phyloP scores from a whole-genome alignment of 2,329 filamentous ascomycete genomes.

The Verticillium nubilum region DNA sequence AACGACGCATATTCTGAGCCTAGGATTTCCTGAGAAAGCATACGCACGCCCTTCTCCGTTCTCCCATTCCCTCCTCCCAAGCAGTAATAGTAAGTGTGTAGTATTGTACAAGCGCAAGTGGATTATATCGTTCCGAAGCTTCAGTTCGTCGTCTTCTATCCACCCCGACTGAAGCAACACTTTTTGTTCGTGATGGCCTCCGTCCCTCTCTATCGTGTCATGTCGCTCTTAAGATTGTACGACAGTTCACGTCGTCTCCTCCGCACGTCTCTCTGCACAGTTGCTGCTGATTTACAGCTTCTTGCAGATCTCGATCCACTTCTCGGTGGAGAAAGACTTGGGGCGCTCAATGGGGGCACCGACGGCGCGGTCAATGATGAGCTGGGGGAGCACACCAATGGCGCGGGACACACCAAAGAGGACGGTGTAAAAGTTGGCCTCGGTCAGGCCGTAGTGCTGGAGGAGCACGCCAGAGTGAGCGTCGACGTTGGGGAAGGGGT shows the following conservation, averaged over 20 bases:
- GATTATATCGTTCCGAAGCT: constrained; percentile 10
- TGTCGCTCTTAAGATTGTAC: constrained; percentile 4
- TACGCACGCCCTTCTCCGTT: constrained; percentile 4
- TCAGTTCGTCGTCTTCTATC: constrained; percentile 8
- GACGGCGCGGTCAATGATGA: constrained; percentile 98
- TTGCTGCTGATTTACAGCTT: constrained; percentile 63
- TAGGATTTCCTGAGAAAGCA: constrained; percentile 13
- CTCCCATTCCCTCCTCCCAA: constrained; percentile 3
- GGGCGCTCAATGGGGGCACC: constrained; percentile 97
- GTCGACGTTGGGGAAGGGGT: constrained; percentile 98
- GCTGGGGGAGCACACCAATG: constrained; percentile 96
- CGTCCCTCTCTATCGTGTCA: constrained; percentile 2
- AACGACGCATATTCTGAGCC: constrained; percentile 4
- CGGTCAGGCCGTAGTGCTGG: constrained; percentile 98
- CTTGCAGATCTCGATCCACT: constrained; percentile 89
- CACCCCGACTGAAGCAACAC: constrained; percentile 15
- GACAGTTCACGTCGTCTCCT: constrained; percentile 4
- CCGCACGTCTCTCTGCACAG: constrained; percentile 2
- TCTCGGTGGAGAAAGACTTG: constrained; percentile 98
- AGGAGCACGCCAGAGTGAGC: constrained; percentile 98
- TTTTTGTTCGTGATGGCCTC: constrained; percentile 1
- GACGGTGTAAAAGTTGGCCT: constrained; percentile 99
- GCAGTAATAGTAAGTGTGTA: constrained; percentile 1
- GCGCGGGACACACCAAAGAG: constrained; percentile 98
- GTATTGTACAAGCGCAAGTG: constrained; percentile 15